phyloP scores from a whole-genome alignment of 129 eudicot genomes.

The Scalesia atractyloides region DNA sequence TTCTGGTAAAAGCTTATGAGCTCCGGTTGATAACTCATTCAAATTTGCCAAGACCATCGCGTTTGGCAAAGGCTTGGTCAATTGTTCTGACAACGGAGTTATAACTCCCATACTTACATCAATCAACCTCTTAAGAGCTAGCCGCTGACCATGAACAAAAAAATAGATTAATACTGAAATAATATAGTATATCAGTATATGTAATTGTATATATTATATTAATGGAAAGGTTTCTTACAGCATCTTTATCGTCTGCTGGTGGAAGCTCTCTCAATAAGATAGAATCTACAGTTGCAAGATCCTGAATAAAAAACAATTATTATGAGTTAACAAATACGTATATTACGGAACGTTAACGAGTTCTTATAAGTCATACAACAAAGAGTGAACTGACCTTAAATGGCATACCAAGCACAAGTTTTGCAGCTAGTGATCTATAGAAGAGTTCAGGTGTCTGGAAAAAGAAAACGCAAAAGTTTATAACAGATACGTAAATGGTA shows the following conservation, averaged over 20 bases:
- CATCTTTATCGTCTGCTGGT: constrained; percentile 71
- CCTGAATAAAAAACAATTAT: constrained; percentile 47
- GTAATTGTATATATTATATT: neutral
- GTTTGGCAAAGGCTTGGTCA: constrained; percentile 85
- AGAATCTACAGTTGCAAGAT: constrained; percentile 97
- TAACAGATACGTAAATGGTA: constrained; percentile 12
- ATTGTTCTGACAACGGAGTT: constrained; percentile 85
- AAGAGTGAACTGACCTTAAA: constrained; percentile 63
- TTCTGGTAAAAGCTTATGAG: constrained; percentile 88
- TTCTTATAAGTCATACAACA: neutral
- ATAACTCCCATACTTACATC: constrained; percentile 96
- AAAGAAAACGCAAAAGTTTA: constrained; percentile 16
- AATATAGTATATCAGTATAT: neutral
- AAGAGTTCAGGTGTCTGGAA: constrained; percentile 85
- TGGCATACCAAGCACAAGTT: constrained; percentile 96
- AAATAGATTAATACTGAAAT: neutral
- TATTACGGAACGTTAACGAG: neutral
- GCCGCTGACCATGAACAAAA: constrained; percentile 51
- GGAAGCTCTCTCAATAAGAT: constrained; percentile 91
- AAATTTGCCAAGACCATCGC: constrained; percentile 79
- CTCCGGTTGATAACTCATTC: constrained; percentile 74
- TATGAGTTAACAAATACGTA: neutral
- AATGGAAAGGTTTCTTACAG: constrained; percentile 55
- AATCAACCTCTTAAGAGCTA: constrained; percentile 88
- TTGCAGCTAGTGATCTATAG: constrained; percentile 87